Percentiles rank a stretch among this genome's conserved stretches.
Evolutionary conservation across 2,329 filamentous ascomycete species (phyloP).

Genomic region (Fusarium guadeloupense): DNA sequence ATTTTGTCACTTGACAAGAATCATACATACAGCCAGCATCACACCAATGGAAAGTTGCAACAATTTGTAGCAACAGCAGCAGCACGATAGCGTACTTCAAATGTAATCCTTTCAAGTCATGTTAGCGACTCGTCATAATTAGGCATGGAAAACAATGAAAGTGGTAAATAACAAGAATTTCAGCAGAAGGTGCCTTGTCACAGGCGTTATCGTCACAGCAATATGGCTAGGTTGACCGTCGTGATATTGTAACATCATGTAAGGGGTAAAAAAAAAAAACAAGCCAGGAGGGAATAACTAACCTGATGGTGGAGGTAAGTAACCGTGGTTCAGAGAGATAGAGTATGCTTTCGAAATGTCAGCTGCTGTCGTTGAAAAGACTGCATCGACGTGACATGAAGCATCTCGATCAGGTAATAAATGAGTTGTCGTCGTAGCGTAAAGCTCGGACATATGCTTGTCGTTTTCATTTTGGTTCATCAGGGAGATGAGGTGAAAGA

Average conservation of each 20-base stretch:
- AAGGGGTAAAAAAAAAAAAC: neutral
- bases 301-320: conserved; percentile 30
- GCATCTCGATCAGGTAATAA: conserved; percentile 46
- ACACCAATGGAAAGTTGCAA: neutral
- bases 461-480: conserved; percentile 88
- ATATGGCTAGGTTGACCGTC: conserved; percentile 60
- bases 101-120: neutral
- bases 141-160: neutral
- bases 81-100: no score
- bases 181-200: conserved; percentile 54
- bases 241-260: conserved; percentile 58
- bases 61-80: neutral
- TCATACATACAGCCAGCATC: no score
- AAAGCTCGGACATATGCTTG: conserved; percentile 98
- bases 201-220: conserved; percentile 58
- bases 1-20: conserved; percentile 10
- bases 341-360: conserved; percentile 34
- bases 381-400: conserved; percentile 24
- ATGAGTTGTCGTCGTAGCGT: conserved; percentile 56
- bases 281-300: no score
- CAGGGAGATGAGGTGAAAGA: conserved; percentile 58
- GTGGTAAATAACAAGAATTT: neutral
- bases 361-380: conserved; percentile 32
- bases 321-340: neutral
- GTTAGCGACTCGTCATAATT: conserved; percentile 22